These are phyloP conservation scores for Silene vulgaris DNA, from an alignment of 179 eudicot genomes.

Conservation along the genomic window DNA sequence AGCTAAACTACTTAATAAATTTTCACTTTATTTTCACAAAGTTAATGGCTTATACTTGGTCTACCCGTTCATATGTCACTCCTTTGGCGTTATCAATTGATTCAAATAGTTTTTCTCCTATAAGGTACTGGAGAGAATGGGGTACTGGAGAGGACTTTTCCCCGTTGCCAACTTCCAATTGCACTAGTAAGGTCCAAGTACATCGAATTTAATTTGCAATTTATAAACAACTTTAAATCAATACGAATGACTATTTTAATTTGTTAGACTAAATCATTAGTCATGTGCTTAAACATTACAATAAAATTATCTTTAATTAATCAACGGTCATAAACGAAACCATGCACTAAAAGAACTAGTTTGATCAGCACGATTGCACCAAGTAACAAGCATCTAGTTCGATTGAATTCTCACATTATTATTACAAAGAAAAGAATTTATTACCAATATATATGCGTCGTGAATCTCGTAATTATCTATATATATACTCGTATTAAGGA, in stretches of 20 bases:
- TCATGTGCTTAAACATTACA: constrained; percentile 13
- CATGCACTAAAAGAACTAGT: background rate
- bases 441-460: background rate
- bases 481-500: no score
- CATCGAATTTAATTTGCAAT: background rate
- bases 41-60: no score
- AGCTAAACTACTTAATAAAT: no score
- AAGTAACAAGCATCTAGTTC: constrained; percentile 16
- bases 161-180: background rate
- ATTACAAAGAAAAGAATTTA: background rate
- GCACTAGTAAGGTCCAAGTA: background rate
- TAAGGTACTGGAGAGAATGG: no score
- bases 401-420: background rate
- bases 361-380: constrained; percentile 2
- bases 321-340: background rate
- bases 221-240: background rate
- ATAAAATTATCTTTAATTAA: constrained; percentile 1
- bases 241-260: background rate
- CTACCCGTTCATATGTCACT: no score
- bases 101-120: background rate
- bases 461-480: no score
- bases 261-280: background rate
- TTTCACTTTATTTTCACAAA: no score
- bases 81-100: no score
- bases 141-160: no score